phyloP scores from a whole-genome alignment of 495 filamentous ascomycete genomes.

The Saxophila tyrrhenica region DNA sequence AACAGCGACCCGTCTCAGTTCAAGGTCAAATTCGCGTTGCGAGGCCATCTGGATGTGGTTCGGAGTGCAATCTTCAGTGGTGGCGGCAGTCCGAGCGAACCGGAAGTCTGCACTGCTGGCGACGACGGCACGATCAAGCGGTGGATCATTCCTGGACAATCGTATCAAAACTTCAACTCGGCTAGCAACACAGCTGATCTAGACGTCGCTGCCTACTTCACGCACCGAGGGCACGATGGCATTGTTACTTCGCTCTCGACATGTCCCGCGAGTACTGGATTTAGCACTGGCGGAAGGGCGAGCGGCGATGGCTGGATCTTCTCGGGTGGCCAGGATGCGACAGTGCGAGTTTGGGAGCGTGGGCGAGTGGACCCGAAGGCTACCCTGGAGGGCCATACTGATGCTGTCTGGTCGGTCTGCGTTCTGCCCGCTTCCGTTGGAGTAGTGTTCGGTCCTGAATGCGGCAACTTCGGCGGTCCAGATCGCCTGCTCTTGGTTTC shows the following conservation, averaged over 20 bases:
- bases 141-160: constrained; percentile 75
- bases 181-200: constrained; percentile 47
- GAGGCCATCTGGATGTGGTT: constrained; percentile 88
- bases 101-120: constrained; percentile 91
- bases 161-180: constrained; percentile 44
- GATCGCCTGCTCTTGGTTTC: constrained; percentile 86
- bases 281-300: constrained; percentile 74
- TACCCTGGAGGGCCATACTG: constrained; percentile 85
- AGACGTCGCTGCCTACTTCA: constrained; percentile 86
- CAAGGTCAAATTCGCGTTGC: constrained; percentile 82
- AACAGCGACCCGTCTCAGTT: constrained; percentile 37
- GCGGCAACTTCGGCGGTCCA: constrained; percentile 55
- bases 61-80: constrained; percentile 92
- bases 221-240: constrained; percentile 83
- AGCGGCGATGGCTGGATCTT: constrained; percentile 94
- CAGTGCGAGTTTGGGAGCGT: constrained; percentile 87
- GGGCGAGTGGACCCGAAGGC: constrained; percentile 91
- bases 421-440: constrained; percentile 78
- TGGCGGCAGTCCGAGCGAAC: constrained; percentile 84
- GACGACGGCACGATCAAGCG: constrained; percentile 93
- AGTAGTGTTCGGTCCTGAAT: constrained; percentile 60
- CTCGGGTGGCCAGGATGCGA: constrained; percentile 89
- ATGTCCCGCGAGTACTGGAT: constrained; percentile 71
- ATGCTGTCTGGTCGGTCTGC: constrained; percentile 91
- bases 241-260: constrained; percentile 80